Evolutionary conservation across 78 protist genomes (phyloP), one percentile per base, ranked within the genome.

Genomic region (Dictyostelium brefeldianum): DNA sequence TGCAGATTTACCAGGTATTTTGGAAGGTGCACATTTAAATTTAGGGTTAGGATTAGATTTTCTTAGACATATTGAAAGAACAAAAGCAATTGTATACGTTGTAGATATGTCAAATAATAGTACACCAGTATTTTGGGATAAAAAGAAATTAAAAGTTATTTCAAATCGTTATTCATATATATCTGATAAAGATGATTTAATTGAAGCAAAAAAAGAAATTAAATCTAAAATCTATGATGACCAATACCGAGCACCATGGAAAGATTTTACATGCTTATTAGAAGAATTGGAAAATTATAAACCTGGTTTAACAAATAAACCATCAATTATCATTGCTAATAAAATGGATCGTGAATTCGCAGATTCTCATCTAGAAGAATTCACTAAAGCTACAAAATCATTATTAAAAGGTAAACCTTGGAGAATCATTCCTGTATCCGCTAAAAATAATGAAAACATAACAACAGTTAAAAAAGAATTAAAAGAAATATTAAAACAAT

Each of bases 1-100:
- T 1, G 97, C 96, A 14, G 97, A 96, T 85, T 54, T 96, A 18
- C 97, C 97, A 3, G 97, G 97, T 31, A 80, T 96, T 29, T 51
- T 96, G 6, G 95, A 94, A 65, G 97, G 96, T 17, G 97, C 97
- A 10, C 96, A 93, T 74, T 83, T 87, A 51, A 81, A 91, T 80
- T 64, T 81, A 20, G 97, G 97, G 14, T 81, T 96, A 18, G 97
- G 97, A 3, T 77, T 70, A 50, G 92, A 90, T 31, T 95, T 95
- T 43, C 90, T 95, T 17, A 27, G 94, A 29, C 97, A 95, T 75
- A 92, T 95, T 10, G 97, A 95, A 69, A 48, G 97, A 25, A 91
- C 96, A 67, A 81, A 90, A 22, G 91, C 89, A 4, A 67, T 95
- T 0, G 70, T 81, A 15, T 90, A 74, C 57, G 96, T 95, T 17